These are phyloP conservation scores for Athelia sp. DNA, from an alignment of 1,284 basidiomycete genomes.

Conservation along the genomic window DNA sequence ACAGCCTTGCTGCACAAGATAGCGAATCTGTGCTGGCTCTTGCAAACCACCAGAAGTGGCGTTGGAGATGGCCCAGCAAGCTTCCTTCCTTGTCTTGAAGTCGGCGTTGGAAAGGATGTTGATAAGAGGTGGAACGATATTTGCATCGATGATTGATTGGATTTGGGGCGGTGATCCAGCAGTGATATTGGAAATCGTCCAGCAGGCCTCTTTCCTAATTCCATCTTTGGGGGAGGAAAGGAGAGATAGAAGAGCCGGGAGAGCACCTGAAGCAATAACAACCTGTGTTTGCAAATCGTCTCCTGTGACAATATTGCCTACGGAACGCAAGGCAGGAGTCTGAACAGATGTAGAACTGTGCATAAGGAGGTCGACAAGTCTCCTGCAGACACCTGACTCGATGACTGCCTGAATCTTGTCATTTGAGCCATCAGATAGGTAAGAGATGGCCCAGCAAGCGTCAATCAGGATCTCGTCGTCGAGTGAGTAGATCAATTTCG, in stretches of 20 bases:
- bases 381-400: constrained; percentile 95
- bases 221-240: constrained; percentile 96
- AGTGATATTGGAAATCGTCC: constrained; percentile 99
- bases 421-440: constrained; percentile 98
- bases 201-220: constrained; percentile 95
- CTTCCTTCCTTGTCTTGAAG: constrained; percentile 99
- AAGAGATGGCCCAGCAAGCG: constrained; percentile 99
- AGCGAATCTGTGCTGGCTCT: constrained; percentile 96
- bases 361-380: constrained; percentile 97
- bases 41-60: constrained; percentile 97
- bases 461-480: constrained; percentile 99
- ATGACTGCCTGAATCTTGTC: constrained; percentile 99
- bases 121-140: constrained; percentile 96
- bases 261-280: constrained; percentile 93
- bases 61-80: constrained; percentile 99
- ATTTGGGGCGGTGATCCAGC: constrained; percentile 97
- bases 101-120: constrained; percentile 97
- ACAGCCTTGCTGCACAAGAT: constrained; percentile 96
- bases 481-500: constrained; percentile 97
- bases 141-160: constrained; percentile 83
- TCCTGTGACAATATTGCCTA: constrained; percentile 98
- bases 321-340: constrained; percentile 95
- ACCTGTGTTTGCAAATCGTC: constrained; percentile 99
- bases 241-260: constrained; percentile 88
- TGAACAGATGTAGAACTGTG: constrained; percentile 98